Conservation (phyloP, 345 rosid genomes). For the Dipteronia dyeriana region DNA sequence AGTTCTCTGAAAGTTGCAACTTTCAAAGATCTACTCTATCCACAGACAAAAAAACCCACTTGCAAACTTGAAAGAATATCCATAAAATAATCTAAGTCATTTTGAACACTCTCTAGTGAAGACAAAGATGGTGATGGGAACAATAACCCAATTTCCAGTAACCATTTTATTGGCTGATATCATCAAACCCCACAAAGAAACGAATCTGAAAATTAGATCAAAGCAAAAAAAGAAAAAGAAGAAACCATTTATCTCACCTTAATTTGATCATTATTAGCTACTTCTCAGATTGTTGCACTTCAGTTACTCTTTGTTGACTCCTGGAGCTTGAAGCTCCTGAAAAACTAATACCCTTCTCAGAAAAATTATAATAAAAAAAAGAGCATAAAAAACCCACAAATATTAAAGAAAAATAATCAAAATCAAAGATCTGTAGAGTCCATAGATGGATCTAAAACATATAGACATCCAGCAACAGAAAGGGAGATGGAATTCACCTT, state of each 20-base stretch:
- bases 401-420: constrained; percentile 3
- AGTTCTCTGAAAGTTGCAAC: constrained; percentile 19
- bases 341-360: neutral
- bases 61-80: constrained; percentile 20
- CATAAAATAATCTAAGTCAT: constrained; percentile 19
- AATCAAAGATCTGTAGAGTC: constrained; percentile 20
- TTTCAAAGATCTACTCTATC: constrained; percentile 30
- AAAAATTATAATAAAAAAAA: neutral
- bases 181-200: constrained; percentile 22
- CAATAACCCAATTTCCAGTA: constrained; percentile 10
- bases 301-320: neutral
- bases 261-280: neutral
- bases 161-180: constrained; percentile 18
- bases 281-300: neutral
- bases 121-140: constrained; percentile 30
- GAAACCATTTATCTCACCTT: constrained; percentile 13
- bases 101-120: constrained; percentile 23
- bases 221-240: neutral
- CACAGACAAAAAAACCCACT: constrained; percentile 16
- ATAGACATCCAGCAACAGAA: constrained; percentile 1
- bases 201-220: neutral
- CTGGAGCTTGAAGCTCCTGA: neutral
- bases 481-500: constrained; percentile 4
- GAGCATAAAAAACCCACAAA: constrained; percentile 14
- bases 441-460: constrained; percentile 21